A percentile compares a stretch with the other conserved stretches of the same genome.
These are phyloP conservation scores for Saccharum officinarum DNA, from an alignment of 176 grass and related monocot genomes.

Conservation along the genomic window DNA sequence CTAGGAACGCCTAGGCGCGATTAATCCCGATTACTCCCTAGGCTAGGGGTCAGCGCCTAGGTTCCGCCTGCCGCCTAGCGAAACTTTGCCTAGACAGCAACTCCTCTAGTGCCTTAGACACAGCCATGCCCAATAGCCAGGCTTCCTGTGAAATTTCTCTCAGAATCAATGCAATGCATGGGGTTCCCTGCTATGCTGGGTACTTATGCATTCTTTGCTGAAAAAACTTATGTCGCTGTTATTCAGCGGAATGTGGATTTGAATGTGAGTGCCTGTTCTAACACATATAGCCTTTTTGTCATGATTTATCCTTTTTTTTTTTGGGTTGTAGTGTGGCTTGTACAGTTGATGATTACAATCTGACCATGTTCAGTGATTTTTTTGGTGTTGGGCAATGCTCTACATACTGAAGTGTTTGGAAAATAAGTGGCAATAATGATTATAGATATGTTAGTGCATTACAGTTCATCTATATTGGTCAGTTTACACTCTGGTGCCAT, in stretches of 20 bases:
- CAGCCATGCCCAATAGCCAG: background rate
- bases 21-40: no score
- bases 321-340: background rate
- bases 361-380: background rate
- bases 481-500: no score
- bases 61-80: no score
- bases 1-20: no score
- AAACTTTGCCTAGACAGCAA: no score
- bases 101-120: background rate
- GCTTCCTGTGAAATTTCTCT: background rate
- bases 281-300: background rate
- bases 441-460: background rate
- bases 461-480: background rate
- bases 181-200: background rate
- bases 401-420: background rate
- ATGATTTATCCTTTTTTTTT: background rate
- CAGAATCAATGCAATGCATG: background rate
- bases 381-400: background rate
- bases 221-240: background rate
- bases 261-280: background rate
- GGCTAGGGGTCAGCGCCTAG: no score
- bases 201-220: background rate
- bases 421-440: background rate
- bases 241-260: background rate
- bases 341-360: background rate